Evolutionary conservation across 257 asterid species (phyloP).

Genomic region (Ophiorrhiza pumila): DNA sequence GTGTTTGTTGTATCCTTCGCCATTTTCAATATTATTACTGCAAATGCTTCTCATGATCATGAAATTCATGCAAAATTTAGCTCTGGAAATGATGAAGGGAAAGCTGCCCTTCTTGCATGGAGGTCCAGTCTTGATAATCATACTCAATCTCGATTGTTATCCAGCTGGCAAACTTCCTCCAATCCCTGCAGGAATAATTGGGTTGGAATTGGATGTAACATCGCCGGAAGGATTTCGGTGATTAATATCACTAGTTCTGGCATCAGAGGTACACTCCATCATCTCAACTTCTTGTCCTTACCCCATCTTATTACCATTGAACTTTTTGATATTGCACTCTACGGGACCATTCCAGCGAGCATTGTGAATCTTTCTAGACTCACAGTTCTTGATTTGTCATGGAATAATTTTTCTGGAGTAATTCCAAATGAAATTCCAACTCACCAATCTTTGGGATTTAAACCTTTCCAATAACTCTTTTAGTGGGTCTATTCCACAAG

Average conservation of each 20-base stretch:
- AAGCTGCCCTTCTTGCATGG: conserved; percentile 29
- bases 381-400: conserved; percentile 7
- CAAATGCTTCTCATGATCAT: too few relatives aligned
- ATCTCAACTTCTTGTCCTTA: conserved; percentile 21
- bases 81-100: conserved; percentile 24
- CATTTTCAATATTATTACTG: too few relatives aligned
- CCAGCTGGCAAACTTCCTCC: background rate
- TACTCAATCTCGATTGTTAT: background rate
- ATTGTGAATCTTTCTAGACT: conserved; percentile 19
- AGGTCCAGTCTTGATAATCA: background rate
- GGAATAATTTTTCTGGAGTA: conserved; percentile 16
- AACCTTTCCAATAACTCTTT: conserved; percentile 2
- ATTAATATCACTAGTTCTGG: background rate
- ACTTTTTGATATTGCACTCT: conserved; percentile 12
- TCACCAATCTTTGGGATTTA: conserved; percentile 6
- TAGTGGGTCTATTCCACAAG: background rate
- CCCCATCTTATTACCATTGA: conserved; percentile 13
- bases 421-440: conserved; percentile 16
- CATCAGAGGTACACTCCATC: background rate
- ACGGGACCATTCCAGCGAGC: conserved; percentile 17
- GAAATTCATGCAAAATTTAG: too few relatives aligned
- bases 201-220: background rate
- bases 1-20: too few relatives aligned
- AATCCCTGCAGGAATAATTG: background rate
- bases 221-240: background rate